Conservation (phyloP, 176 grass and related monocot genomes). For the Alopecurus myosuroides region DNA sequence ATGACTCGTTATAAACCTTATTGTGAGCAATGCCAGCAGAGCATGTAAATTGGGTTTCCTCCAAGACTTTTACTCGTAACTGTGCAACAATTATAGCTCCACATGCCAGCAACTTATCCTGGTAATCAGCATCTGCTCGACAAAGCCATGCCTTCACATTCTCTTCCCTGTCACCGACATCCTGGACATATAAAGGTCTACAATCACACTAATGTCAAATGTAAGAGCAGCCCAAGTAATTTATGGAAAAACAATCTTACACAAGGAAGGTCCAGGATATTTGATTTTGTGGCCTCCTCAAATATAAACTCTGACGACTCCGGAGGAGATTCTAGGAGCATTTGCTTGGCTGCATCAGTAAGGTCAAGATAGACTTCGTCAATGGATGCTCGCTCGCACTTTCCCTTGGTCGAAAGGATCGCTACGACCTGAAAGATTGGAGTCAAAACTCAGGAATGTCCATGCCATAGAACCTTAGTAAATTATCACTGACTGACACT, state of each 20-base stretch:
- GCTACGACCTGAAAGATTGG: constrained; percentile 60
- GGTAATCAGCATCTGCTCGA: constrained; percentile 47
- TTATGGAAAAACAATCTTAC: constrained; percentile 33
- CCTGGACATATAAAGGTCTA: constrained; percentile 32
- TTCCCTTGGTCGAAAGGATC: constrained; percentile 72
- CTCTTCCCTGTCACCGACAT: constrained; percentile 39
- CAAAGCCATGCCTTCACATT: constrained; percentile 64
- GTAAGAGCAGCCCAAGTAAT: neutral
- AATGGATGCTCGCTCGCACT: constrained; percentile 91
- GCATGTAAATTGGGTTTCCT: constrained; percentile 80
- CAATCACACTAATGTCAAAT: neutral
- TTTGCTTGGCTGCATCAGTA: constrained; percentile 75
- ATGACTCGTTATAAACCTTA: constrained; percentile 55
- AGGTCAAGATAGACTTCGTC: constrained; percentile 98
- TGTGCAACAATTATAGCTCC: constrained; percentile 82
- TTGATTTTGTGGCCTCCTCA: constrained; percentile 66
- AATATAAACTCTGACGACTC: constrained; percentile 33
- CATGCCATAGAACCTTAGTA: neutral
- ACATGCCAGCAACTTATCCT: constrained; percentile 71
- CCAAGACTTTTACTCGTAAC: constrained; percentile 61
- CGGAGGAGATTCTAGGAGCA: constrained; percentile 65
- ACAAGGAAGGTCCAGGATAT: constrained; percentile 54
- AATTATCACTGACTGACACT: neutral
- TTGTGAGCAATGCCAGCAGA: constrained; percentile 91
- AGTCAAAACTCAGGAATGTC: neutral